Base-by-base conservation (phyloP, 352 stramenopile species). In the Blastocystis sp. region DNA sequence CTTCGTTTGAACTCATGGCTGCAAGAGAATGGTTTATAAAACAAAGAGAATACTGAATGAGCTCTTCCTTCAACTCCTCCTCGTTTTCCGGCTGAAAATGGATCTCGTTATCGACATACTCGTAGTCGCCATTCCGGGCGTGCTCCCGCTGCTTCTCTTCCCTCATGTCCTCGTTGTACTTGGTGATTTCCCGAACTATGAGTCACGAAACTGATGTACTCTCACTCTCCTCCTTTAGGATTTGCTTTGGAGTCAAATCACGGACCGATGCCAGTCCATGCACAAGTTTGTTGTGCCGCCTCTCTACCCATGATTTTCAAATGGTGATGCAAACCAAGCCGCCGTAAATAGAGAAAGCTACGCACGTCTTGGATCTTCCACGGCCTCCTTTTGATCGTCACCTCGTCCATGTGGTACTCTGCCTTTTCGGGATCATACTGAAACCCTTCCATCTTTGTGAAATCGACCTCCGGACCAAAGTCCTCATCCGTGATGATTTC, bases 111-210 rank as follows among this genome's bases (percentile, higher is more conserved):
- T 84, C 74, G 21, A 84, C 74, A 69, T 61, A 62, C 45, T 84
- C 74, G 21, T 69, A 84, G 34, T 67, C 60, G 28, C 60, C 60
- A 62, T 84, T 84, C 23, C 74, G 48, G 21, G 69, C 69, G 61
- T 84, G 65, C 56, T 84, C 74, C 43, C 52, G 23, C 34, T 84
- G 45, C 74, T 84, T 84, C 21, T 66, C 74, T 43, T 67, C 59
- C 45, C 74, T 53, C 74, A 84, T 84, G 45, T 84, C 74, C 45
- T 84, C 74, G 48, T 84, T 84, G 56, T 84, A 84, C 34, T 84
- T 67, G 4, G 74, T 84, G n/a, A 84, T 84, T 84, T 84, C 74
- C 48, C 74, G 48, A 21, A 84, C 74, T 84, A 84, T 10, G 21
- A 17, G 45, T 84, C 38, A 61, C 23, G n/a, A 9, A 21, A 23